Base-by-base conservation (phyloP, 495 filamentous ascomycete genomes). In the Hypoxylon fuscum region DNA sequence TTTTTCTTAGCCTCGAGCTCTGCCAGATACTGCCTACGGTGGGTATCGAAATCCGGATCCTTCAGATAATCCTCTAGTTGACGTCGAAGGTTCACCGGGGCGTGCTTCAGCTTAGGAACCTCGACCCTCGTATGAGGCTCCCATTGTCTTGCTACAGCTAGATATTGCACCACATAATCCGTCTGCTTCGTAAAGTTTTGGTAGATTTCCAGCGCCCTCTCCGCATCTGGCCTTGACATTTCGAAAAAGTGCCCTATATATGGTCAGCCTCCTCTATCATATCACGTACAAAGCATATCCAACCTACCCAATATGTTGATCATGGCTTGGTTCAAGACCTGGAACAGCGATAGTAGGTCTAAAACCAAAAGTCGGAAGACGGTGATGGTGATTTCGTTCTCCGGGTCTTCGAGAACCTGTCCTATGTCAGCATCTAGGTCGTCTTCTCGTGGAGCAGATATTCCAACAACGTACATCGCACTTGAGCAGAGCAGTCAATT, bases 71-170 rank as follows among this genome's bases (percentile, higher is more conserved):
- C 96, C 68, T 97, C 94, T 10, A 99, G 81, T 42, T 96, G 92
- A 5, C 87, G 87, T 1, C 90, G 89, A 42, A 99, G 75, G 72
- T 92, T 96, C 1, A 93, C 91, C 3, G 96, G 96, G 8, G 95
- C 95, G 74, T 99, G 95, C 77, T 97, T 98, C 54, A 99, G 83
- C 76, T 97, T 98, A 11, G 95, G 95, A 15, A 99, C 95, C 71
- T 97, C 91, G 15, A 99, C 81, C 48, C 95, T 81, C 2, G 95
- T 99, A 62, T 92, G 89, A 66, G 90, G 87, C 76, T 98, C 92
- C 70, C 92, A 95, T 69, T 93, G 88, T 63, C 93, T 83, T 43
- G 95, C 95, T 20, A 92, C 86, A 58, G 87, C 87, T 22, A 98
- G 83, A 71, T 93, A 99, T 69, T 91, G 85, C 5, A 99, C 94